These are phyloP conservation scores for Trichoderma sp. DNA, from an alignment of 2,329 filamentous ascomycete genomes.

Conservation along the genomic window DNA sequence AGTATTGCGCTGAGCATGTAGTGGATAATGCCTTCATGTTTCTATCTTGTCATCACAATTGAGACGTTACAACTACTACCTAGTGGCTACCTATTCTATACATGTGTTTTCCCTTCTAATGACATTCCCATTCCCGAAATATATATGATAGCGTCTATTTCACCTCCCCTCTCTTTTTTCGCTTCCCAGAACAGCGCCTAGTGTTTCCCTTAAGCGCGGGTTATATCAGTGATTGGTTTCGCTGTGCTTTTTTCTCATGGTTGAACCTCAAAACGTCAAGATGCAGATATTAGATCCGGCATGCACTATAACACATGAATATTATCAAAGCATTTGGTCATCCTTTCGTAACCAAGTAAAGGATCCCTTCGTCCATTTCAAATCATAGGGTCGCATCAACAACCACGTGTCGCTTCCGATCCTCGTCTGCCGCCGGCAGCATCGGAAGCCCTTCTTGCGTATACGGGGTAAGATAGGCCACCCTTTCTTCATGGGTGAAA, in stretches of 20 bases:
- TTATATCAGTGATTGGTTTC: not conserved
- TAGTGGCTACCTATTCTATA: not conserved
- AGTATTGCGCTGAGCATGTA: not conserved
- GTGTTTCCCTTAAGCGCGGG: not conserved
- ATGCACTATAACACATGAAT: not conserved
- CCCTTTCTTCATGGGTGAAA: not conserved
- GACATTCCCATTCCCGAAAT: not conserved
- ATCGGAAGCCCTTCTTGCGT: not conserved
- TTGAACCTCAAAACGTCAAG: not conserved
- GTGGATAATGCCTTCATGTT: not conserved
- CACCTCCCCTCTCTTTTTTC: not conserved
- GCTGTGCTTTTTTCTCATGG: not conserved
- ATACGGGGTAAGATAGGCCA: not conserved
- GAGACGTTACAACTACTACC: not conserved
- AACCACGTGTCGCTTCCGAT: not conserved
- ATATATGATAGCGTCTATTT: not conserved
- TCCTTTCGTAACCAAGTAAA: not conserved
- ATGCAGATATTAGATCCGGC: not conserved
- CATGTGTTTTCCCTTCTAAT: not conserved
- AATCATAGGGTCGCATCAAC: not conserved
- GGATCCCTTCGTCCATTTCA: not conserved
- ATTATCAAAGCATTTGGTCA: not conserved
- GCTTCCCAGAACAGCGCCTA: not conserved
- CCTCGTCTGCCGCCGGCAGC: not conserved
- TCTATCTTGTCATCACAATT: not conserved